Evolutionary conservation across 2,329 filamentous ascomycete species (phyloP).

Genomic region (Septoria linicola): DNA sequence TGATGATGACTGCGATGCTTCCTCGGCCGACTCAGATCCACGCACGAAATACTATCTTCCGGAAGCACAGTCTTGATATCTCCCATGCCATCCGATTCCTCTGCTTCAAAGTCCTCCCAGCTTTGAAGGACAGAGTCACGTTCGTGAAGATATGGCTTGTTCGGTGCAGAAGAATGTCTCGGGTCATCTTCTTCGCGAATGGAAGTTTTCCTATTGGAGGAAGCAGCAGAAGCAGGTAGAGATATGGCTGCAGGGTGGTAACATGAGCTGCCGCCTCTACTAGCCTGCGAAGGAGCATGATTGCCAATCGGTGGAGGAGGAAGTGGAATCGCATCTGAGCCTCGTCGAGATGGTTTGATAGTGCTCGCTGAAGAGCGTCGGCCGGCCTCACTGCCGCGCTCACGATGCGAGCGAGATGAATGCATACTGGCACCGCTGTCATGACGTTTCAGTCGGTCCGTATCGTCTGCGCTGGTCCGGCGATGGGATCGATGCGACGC

Average conservation of each 20-base stretch:
- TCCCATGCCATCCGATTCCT: conserved; percentile 41
- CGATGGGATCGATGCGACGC: conserved; percentile 17
- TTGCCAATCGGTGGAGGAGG: conserved; percentile 16
- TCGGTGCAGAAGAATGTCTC: conserved; percentile 3
- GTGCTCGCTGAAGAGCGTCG: conserved; percentile 32
- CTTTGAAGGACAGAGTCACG: conserved; percentile 12
- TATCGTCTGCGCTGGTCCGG: conserved; percentile 21
- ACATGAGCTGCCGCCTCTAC: conserved; percentile 18
- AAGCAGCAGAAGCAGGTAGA: conserved; percentile 20
- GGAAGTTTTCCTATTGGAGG: conserved; percentile 4
- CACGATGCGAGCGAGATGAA: conserved; percentile 24
- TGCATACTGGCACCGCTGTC: conserved; percentile 33
- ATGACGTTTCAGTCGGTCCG: conserved; percentile 29
- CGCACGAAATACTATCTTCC: conserved; percentile 50
- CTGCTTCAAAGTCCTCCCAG: conserved; percentile 27
- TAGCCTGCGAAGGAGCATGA: conserved; percentile 18
- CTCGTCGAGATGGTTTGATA: conserved; percentile 29
- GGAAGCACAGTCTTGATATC: conserved; percentile 49
- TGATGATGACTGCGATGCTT: conserved; percentile 15
- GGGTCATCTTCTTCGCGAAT: background rate
- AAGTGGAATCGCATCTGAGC: conserved; percentile 16
- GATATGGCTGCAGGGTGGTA: conserved; percentile 31
- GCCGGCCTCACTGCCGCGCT: conserved; percentile 22
- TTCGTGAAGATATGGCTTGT: conserved; percentile 19
- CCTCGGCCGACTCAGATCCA: conserved; percentile 21